These are phyloP conservation scores for Rubus parviflorus DNA, from an alignment of 306 rosid genomes.

Conservation along the genomic window DNA sequence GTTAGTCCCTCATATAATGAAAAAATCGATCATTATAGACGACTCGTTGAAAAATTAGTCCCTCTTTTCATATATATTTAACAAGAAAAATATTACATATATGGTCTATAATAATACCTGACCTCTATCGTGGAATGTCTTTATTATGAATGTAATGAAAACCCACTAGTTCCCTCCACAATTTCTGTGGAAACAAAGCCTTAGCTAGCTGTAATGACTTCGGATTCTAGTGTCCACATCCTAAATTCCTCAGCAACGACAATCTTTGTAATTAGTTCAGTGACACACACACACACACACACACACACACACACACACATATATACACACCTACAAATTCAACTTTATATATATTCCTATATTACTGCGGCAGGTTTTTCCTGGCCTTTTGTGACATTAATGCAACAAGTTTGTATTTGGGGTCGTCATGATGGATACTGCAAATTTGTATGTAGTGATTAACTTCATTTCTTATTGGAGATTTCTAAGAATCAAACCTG, in stretches of 20 bases:
- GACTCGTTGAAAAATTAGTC: not conserved
- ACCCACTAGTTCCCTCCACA: slow-evolving; percentile 6
- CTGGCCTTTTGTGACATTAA: slow-evolving; percentile 7
- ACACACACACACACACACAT: no score
- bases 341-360: not conserved
- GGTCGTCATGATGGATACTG: not conserved
- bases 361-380: not conserved
- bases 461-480: not conserved
- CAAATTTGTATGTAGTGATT: not conserved
- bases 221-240: not conserved
- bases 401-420: not conserved
- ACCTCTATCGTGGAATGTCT: not conserved
- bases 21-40: not conserved
- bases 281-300: not conserved
- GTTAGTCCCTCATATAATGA: not conserved
- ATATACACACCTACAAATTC: not conserved
- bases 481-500: not conserved
- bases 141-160: not conserved
- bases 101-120: not conserved
- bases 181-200: not conserved
- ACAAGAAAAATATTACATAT: not conserved
- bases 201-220: slow-evolving; percentile 4
- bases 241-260: not conserved
- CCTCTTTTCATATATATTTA: not conserved
- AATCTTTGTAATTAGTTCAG: not conserved